Evolutionary conservation across 352 stramenopile species (phyloP), one percentile per base, ranked within the genome.

Genomic region (Globisporangium cederbergense): DNA sequence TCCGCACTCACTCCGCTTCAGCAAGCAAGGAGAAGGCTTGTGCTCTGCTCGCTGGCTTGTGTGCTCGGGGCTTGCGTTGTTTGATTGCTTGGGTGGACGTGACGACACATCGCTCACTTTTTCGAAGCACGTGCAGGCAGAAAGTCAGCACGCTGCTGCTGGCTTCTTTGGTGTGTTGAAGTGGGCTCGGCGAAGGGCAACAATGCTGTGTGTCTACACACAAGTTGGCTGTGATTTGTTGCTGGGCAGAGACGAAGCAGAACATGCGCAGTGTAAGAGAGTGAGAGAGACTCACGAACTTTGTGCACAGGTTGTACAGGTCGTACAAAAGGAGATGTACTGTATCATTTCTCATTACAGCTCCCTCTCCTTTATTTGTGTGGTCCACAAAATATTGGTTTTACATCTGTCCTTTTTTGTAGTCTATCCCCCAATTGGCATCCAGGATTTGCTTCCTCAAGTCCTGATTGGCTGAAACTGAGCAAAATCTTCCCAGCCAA

Each of bases 61-160:
- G 32, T 36, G 32, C 7, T 36, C 32, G 32, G 3, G 1, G 32
- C 38, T 43, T 43, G 14, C 40, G 34, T 45, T 47, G 40, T 20
- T 20, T 47, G 42, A 4, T 47, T 47, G 42, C 9, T 47, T 47
- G 14, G 42, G 4, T 16, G 16, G 42, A 47, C 42, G 40, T 54
- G n/a, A 49, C n/a, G 36, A 49, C 2, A 36, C 25, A n/a, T 25
- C 54, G 54, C 36, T 60, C 55, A 36, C 49, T 55, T 55, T 38
- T 55, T 55, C 25, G 49, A 55, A 55, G 49, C 49, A 38, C 13
- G 11, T n/a, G 7, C 20, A 38, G 25, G 47, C 49, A 55, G 49
- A 55, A 55, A 55, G 49, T n/a, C 30, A 32, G 25, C n/a, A 52
- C 18, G n/a, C 25, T 32, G 13, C 25, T 28, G 22, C 47, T 54